These are phyloP conservation scores for Penicillium palitans DNA, from an alignment of 2,329 filamentous ascomycete genomes.

Conservation along the genomic window DNA sequence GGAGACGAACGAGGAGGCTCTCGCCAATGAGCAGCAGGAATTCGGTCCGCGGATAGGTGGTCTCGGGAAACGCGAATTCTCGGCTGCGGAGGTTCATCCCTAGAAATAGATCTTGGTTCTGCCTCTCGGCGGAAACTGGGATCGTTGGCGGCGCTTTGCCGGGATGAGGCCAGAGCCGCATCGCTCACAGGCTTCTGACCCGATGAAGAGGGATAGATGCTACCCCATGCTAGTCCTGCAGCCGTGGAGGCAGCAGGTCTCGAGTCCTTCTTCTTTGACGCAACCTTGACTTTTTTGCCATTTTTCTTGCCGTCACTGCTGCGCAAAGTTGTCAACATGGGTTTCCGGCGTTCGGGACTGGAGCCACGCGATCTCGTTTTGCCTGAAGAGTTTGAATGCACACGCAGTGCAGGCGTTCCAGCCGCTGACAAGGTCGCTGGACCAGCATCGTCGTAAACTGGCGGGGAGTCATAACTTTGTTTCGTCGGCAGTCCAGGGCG, in stretches of 20 bases:
- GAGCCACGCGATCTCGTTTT: conserved; percentile 56
- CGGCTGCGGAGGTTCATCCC: conserved; percentile 25
- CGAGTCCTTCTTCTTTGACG: conserved; percentile 41
- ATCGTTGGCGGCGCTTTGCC: conserved; percentile 30
- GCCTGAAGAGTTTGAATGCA: conserved; percentile 31
- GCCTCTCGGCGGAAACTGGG: conserved; percentile 29
- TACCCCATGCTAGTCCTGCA: conserved; percentile 62
- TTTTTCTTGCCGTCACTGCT: conserved; percentile 49
- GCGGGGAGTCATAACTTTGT: conserved; percentile 24
- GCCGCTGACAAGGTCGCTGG: conserved; percentile 13
- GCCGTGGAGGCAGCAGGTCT: conserved; percentile 62
- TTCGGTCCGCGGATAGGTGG: conserved; percentile 16
- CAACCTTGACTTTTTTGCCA: conserved; percentile 45
- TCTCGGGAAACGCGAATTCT: conserved; percentile 9
- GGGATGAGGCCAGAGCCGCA: conserved; percentile 32
- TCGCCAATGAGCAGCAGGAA: conserved; percentile 25
- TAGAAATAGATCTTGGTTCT: conserved; percentile 23
- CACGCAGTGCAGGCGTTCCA: conserved; percentile 24
- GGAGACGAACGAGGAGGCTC: conserved; percentile 22
- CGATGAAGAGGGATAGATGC: conserved; percentile 32
- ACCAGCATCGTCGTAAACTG: conserved; percentile 16
- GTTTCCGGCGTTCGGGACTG: conserved; percentile 61
- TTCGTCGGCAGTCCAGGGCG: conserved; percentile 27
- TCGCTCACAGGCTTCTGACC: conserved; percentile 32
- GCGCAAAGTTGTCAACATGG: conserved; percentile 58